Conservation (phyloP, 805 yeast genomes). For the Brettanomyces custersianus region DNA sequence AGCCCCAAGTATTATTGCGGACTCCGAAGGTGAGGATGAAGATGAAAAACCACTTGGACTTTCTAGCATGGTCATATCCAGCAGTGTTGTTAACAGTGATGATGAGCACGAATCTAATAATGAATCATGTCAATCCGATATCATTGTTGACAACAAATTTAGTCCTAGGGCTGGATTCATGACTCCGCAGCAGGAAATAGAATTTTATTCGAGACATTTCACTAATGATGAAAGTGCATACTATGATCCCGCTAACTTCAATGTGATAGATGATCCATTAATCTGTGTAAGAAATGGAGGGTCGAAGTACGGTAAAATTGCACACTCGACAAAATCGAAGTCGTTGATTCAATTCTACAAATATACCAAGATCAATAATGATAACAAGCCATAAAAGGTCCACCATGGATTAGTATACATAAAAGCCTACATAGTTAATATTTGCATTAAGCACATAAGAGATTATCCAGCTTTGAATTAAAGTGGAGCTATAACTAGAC, state of each 20-base stretch:
- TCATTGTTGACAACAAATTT: constrained; percentile 16
- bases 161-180: constrained; percentile 31
- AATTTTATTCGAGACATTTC: constrained; percentile 29
- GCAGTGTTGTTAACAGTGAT: too few relatives aligned
- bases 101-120: too few relatives aligned
- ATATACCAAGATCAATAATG: too few relatives aligned
- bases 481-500: too few relatives aligned
- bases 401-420: too few relatives aligned
- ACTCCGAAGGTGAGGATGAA: constrained; percentile 1
- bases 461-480: too few relatives aligned
- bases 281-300: constrained; percentile 13
- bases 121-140: too few relatives aligned
- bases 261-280: constrained; percentile 16
- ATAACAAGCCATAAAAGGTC: too few relatives aligned
- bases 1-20: too few relatives aligned
- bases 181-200: constrained; percentile 27
- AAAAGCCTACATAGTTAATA: too few relatives aligned
- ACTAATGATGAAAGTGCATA: constrained; percentile 17
- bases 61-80: too few relatives aligned
- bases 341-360: constrained; percentile 13
- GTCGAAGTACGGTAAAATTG: constrained; percentile 9
- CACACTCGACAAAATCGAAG: constrained; percentile 17
- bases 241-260: constrained; percentile 5
- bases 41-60: not conserved
- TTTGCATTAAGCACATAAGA: too few relatives aligned